phyloP scores from a whole-genome alignment of 2,329 filamentous ascomycete species.

The Anisogramma anomala region DNA sequence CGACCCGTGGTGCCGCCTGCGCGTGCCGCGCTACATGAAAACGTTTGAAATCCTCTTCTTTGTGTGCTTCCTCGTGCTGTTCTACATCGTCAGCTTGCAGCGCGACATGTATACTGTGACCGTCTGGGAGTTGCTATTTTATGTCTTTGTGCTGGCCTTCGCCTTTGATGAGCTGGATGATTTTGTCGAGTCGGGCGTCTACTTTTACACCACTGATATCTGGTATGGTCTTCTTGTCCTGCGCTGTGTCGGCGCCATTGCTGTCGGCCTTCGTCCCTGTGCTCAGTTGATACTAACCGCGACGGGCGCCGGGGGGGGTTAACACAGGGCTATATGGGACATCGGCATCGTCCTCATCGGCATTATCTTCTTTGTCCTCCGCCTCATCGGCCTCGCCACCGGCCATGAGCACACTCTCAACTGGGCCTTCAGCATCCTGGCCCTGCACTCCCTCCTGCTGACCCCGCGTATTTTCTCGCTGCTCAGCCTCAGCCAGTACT shows the following conservation, averaged over 20 bases:
- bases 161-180: slow-evolving; percentile 11
- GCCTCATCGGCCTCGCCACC: slow-evolving; percentile 5
- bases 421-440: slow-evolving; percentile 9
- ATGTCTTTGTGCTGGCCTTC: slow-evolving; percentile 2
- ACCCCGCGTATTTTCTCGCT: slow-evolving; percentile 7
- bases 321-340: slow-evolving; percentile 5
- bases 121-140: slow-evolving; percentile 5
- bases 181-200: slow-evolving; percentile 6
- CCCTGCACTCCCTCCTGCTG: slow-evolving; percentile 7
- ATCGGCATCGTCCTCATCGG: slow-evolving; percentile 7
- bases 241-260: background rate
- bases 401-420: background rate
- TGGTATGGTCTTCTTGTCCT: background rate
- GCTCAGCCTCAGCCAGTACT: slow-evolving; percentile 8
- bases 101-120: slow-evolving; percentile 2
- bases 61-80: slow-evolving; percentile 36
- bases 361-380: slow-evolving; percentile 36
- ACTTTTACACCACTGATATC: slow-evolving; percentile 10
- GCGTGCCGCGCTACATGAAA: slow-evolving; percentile 62
- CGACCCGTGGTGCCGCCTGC: slow-evolving; percentile 56
- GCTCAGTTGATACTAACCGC: background rate
- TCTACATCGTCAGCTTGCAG: slow-evolving; percentile 6
- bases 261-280: background rate
- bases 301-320: no score
- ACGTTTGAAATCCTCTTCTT: slow-evolving; percentile 63